Evolutionary conservation across 441 rosid species (phyloP), one percentile per base, ranked within the genome.

Genomic region (Brassica balearica): DNA sequence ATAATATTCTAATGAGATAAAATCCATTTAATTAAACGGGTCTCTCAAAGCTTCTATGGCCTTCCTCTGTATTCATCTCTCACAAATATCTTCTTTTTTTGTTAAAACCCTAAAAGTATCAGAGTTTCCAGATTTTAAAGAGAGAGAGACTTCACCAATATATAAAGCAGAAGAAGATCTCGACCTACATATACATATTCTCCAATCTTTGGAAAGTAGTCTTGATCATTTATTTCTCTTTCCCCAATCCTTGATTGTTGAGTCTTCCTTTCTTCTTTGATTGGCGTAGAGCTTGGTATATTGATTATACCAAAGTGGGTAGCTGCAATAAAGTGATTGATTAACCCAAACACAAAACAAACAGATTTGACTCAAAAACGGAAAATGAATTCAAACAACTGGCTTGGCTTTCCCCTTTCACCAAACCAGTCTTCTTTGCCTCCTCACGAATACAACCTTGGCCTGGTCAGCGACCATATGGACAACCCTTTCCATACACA

Each of bases 391-490:
- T 86, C 99, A 72, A 96, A 96, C 92, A 96, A 96, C 89, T 94
- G 99, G 99, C 97, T 96, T 25, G 91, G 98, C 1, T 96, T 96
- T 75, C 97, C 99, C 5, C 95, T 92, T 73, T 92, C 99, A 79
- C 98, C 97, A 6, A 85, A 91, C 65, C 87, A 92, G 71, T 74
- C 97, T 73, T 83, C 98, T n/a, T 72, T 93, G 76, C 94, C 88
- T 61, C 75, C 90, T 46, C 96, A 92, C 82, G 96, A 92, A 56
- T 94, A 92, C 78, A 91, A 95, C 74, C 81, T 92, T 78, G 99
- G 99, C 80, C 77, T 93, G 78, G 97, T 91, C 72, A 85, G 81
- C 80, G 97, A 92, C 68, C 81, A 61, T 19, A 84, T 96, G 85
- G 94, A 96, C 73, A 88, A 89, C 83, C 97, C 99, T 53, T 94